Evolutionary conservation across 2,329 filamentous ascomycete species (phyloP), one percentile per base, ranked within the genome.

Genomic region (Alternaria consortialis): DNA sequence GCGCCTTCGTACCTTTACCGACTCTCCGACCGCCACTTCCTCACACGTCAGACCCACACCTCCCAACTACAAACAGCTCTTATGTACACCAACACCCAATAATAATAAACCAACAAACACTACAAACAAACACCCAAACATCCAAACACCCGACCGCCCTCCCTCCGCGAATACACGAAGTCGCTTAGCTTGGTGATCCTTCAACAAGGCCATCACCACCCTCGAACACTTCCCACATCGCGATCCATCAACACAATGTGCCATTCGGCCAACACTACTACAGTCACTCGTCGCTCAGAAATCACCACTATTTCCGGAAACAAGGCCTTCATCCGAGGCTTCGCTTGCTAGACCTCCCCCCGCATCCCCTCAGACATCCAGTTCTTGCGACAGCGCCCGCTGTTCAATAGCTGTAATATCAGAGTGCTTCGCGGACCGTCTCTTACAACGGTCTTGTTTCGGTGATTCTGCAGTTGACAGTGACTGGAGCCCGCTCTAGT

Each of bases 201-300:
- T 57, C 58, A 34, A 27, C 36, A 55, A 62, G 69, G 71, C 73
- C 53, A 65, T 69, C 71, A 66, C 67, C 71, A 65, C 39, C 58
- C 69, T 69, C 64, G 66, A 67, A 73, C 68, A 63, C 70, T 70
- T 74, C 64, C 29, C 64, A 62, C 62, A 68, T 71, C 70, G 64
- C 69, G 60, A 53, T 46, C 55, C 64, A 66, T 56, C 65, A 66
- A 69, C 77, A 77, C 70, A 70, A 80, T 80, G 78, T 68, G 70
- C 72, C 69, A 68, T 69, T 68, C 69, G 64, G 67, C 69, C 69
- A 64, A 68, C 63, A 67, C 66, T 70, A 72, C 78, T 79, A 76
- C 79, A 79, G 79, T 80, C 78, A 79, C 71, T 75, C 73, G 78
- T 79, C 78, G 74, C 78, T 77, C 79, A 78, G 76, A 72, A 71